These are phyloP conservation scores for Sechiopsis laciniata DNA, from an alignment of 306 rosid species.

Conservation along the genomic window DNA sequence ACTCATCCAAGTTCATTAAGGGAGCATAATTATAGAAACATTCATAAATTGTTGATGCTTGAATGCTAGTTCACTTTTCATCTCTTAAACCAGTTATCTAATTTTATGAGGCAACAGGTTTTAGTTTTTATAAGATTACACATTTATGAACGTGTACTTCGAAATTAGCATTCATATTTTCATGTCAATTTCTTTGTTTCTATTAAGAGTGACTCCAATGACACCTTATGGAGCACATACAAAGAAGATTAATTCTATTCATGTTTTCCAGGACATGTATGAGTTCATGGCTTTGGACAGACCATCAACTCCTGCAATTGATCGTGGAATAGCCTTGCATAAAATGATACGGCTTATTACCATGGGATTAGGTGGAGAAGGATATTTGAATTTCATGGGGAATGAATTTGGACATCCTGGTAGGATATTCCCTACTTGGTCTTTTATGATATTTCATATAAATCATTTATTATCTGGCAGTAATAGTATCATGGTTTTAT, in stretches of 20 bases:
- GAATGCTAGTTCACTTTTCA: slow-evolving; percentile 2
- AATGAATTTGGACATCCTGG: slow-evolving; percentile 99
- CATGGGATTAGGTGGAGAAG: slow-evolving; percentile 95
- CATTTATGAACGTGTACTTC: not conserved
- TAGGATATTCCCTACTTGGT: slow-evolving; percentile 30
- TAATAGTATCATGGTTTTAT: not conserved
- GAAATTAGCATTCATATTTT: not conserved
- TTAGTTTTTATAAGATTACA: not conserved
- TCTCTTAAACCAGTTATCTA: not conserved
- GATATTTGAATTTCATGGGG: slow-evolving; percentile 97
- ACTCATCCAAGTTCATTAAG: slow-evolving; percentile 3
- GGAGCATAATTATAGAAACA: not conserved
- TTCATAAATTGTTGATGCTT: not conserved
- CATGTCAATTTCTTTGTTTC: not conserved
- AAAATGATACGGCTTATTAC: slow-evolving; percentile 98
- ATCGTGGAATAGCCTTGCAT: slow-evolving; percentile 96
- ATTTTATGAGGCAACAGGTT: not conserved
- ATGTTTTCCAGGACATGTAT: slow-evolving; percentile 84
- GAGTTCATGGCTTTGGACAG: slow-evolving; percentile 84
- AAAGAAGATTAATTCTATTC: slow-evolving; percentile 7
- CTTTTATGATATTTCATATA: slow-evolving; percentile 16
- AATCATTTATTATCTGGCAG: not conserved
- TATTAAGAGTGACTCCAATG: not conserved
- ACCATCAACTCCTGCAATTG: slow-evolving; percentile 73
- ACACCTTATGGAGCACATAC: slow-evolving; percentile 10